Conservation (phyloP, 441 rosid species). For the Adansonia madagascariensis region DNA sequence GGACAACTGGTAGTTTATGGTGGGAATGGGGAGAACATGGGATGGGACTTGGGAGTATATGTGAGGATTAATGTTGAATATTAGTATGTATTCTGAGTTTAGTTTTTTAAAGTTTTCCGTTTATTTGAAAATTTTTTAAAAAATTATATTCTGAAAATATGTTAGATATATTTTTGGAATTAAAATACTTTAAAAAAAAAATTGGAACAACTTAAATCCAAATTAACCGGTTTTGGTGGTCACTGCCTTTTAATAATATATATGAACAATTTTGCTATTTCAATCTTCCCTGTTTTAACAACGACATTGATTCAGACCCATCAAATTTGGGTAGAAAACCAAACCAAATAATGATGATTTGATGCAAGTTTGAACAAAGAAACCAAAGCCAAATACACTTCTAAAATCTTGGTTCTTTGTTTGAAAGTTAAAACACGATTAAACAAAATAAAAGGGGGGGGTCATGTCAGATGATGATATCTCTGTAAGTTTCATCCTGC, state of each 20-base stretch:
- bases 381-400: background rate
- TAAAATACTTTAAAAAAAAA: too few species aligned
- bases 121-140: too few species aligned
- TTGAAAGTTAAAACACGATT: background rate
- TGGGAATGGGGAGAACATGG: background rate
- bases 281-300: background rate
- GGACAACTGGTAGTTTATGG: slow-evolving; percentile 13
- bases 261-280: too few species aligned
- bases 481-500: slow-evolving; percentile 26
- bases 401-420: slow-evolving; percentile 3
- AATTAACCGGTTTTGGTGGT: background rate
- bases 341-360: background rate
- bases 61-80: too few species aligned
- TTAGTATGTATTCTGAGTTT: too few species aligned
- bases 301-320: background rate
- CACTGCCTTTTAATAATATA: too few species aligned
- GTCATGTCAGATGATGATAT: background rate
- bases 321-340: too few species aligned
- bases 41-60: too few species aligned
- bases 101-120: too few species aligned
- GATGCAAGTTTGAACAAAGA: background rate
- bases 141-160: too few species aligned
- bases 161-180: too few species aligned
- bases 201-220: too few species aligned
- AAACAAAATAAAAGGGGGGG: background rate